phyloP scores from a whole-genome alignment of 108 stramenopile species.

The Cylindrotheca closterium region DNA sequence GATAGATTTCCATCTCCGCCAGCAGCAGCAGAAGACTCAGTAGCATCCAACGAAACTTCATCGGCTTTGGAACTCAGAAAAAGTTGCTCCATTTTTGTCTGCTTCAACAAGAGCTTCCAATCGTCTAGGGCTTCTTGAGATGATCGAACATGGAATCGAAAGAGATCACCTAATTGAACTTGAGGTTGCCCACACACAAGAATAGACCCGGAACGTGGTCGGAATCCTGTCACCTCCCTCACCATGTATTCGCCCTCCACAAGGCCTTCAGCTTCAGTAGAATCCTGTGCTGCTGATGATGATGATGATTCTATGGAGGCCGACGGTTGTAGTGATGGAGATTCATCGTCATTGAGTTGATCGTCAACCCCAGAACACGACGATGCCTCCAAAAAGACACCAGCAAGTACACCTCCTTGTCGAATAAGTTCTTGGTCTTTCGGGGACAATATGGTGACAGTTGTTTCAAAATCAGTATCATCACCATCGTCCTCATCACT shows the following conservation, averaged over 20 bases:
- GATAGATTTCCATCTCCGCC: too few relatives aligned
- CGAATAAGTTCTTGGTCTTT: conserved; percentile 4
- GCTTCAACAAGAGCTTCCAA: conserved; percentile 14
- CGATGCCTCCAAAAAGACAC: background rate
- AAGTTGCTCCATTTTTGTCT: conserved; percentile 29
- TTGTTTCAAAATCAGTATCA: too few relatives aligned
- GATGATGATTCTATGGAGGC: too few relatives aligned
- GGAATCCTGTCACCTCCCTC: conserved; percentile 34
- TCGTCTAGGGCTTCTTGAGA: conserved; percentile 10
- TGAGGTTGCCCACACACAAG: conserved; percentile 16
- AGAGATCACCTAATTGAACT: conserved; percentile 14
- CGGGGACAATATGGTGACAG: too few relatives aligned
- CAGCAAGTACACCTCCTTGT: conserved; percentile 6
- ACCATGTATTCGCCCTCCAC: background rate
- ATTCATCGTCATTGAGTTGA: background rate
- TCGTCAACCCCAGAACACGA: background rate
- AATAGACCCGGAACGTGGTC: conserved; percentile 20
- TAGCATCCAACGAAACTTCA: too few relatives aligned
- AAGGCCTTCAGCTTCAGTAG: too few relatives aligned
- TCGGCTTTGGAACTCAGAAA: too few relatives aligned
- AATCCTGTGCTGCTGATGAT: too few relatives aligned
- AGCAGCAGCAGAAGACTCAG: too few relatives aligned
- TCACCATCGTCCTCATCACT: too few relatives aligned
- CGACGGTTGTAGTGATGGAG: too few relatives aligned
- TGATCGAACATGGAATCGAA: conserved; percentile 35